A percentile compares a stretch with the other conserved stretches of the same genome.
phyloP scores from a whole-genome alignment of 2,329 filamentous ascomycete species.

The Teratosphaeriaceae sp. region DNA sequence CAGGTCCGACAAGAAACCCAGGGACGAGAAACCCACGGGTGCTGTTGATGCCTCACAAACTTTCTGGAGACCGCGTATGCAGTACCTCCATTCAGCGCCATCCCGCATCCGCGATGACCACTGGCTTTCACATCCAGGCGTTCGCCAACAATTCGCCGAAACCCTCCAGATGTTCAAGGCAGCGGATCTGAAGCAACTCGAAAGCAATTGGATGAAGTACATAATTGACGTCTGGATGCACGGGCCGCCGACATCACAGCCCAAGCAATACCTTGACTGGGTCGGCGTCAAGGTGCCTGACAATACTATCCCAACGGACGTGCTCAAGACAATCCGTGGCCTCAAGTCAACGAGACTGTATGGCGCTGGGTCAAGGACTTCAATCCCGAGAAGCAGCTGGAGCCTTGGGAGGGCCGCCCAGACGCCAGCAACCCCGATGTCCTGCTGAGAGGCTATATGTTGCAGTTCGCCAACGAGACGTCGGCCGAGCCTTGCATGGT shows the following conservation, averaged over 20 bases:
- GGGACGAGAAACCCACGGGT: no score
- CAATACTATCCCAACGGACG: background rate
- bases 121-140: background rate
- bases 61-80: background rate
- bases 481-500: background rate
- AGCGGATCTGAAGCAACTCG: background rate
- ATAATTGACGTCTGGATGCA: background rate
- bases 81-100: background rate
- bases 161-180: background rate
- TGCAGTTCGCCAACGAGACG: background rate
- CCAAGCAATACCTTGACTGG: background rate
- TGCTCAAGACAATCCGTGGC: background rate
- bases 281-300: background rate
- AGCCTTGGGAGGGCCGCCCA: background rate
- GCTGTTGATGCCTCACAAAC: no score
- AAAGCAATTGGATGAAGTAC: background rate
- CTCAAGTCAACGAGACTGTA: background rate
- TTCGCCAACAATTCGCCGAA: background rate
- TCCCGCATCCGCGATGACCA: background rate
- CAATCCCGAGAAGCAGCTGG: background rate
- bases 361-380: background rate
- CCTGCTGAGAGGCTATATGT: background rate
- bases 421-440: background rate
- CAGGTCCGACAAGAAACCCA: no score
- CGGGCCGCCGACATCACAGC: background rate